Base-by-base conservation (phyloP, 2,329 filamentous ascomycete species). In the Elsinoe arachidis region DNA sequence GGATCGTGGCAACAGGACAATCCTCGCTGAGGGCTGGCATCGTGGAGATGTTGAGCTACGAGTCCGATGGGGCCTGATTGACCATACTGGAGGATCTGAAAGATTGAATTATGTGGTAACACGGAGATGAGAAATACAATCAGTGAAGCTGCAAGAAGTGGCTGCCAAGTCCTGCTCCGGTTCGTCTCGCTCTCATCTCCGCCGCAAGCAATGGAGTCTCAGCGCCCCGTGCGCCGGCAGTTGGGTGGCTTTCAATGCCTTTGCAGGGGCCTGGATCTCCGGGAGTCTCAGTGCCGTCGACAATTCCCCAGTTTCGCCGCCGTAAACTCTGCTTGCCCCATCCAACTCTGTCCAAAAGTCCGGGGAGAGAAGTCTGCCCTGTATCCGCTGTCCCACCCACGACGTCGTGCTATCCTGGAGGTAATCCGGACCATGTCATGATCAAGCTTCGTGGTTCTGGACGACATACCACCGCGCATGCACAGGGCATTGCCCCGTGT, bases 361-460 rank as follows among this genome's bases (percentile, higher is more conserved):
- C 49, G 49, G 49, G 49, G 34, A 39, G 34, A 26, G 26, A 14
- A 12, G 11, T 14, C 49, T 35, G 49, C 49, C 49, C 49, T 53
- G 19, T 34, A 17, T 53, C 35, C 26, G 21, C 49, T 38, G 46
- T 51, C 46, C 19, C 26, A 30, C 30, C 11, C 26, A 34, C 49
- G 49, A 35, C 49, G 17, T 39, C 33, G 35, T 38, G 33, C 17
- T 34, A 39, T 39, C n/a, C 34, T 53, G 49, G 49, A 53, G 49
- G 49, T 53, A 35, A 35, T 35, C 49, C 49, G 49, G 49, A 53
- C 49, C 49, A 53, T 53, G 49, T 53, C 49, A 39, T 53, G 49
- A 53, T 34, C 49, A 21, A n/a, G 11, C 26, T 11, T 21, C 49
- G 49, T 19, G 49, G 49, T 38, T 2, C 49, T 37, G 17, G 15